These are phyloP conservation scores for Periconia sp. DNA, from an alignment of 2,329 filamentous ascomycete genomes.

Conservation along the genomic window DNA sequence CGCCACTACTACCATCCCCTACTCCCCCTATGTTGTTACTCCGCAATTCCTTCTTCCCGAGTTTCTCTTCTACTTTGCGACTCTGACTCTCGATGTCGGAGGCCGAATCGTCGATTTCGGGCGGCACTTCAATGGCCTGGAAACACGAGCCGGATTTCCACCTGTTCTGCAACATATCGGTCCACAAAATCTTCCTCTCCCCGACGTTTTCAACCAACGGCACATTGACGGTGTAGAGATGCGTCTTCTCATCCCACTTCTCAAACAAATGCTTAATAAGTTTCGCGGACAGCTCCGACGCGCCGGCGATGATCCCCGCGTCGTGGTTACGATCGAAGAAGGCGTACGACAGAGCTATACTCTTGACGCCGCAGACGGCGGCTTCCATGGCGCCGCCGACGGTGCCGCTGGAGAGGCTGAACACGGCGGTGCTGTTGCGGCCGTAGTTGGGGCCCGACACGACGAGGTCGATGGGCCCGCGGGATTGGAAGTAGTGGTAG, in stretches of 20 bases:
- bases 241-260: constrained; percentile 71
- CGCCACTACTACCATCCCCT: constrained; percentile 24
- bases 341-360: constrained; percentile 86
- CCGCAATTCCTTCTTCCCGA: constrained; percentile 45
- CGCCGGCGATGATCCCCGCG: constrained; percentile 74
- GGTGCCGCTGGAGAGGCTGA: constrained; percentile 52
- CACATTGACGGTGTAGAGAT: constrained; percentile 91
- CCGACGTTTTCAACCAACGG: constrained; percentile 79
- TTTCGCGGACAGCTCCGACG: constrained; percentile 71
- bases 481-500: constrained; percentile 48
- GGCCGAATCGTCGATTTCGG: constrained; percentile 59
- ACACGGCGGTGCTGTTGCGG: constrained; percentile 54
- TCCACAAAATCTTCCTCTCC: constrained; percentile 73
- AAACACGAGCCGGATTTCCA: constrained; percentile 88
- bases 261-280: constrained; percentile 77
- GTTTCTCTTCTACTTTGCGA: constrained; percentile 61
- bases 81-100: constrained; percentile 74
- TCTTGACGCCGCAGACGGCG: constrained; percentile 50
- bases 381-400: constrained; percentile 55
- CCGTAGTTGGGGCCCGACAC: constrained; percentile 55
- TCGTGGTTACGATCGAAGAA: constrained; percentile 88
- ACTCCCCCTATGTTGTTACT: constrained; percentile 8
- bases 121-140: constrained; percentile 70
- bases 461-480: constrained; percentile 51
- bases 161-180: constrained; percentile 84